Percentiles rank a stretch among this genome's conserved stretches.
Conservation (phyloP, 768 basidiomycete species). For the Kwoniella dejecticola region DNA sequence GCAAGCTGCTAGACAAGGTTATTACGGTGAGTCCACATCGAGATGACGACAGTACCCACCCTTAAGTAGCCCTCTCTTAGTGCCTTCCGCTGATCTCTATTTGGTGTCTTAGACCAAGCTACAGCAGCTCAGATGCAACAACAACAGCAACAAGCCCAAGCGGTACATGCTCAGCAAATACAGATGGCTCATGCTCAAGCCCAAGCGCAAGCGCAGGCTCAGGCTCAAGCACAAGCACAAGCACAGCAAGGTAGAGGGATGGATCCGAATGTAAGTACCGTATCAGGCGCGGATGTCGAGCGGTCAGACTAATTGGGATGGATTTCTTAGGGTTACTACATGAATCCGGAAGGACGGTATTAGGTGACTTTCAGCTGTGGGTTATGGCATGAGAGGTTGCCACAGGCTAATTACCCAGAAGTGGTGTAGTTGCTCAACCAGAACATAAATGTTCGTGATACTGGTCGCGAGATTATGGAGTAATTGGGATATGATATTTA, state of each 20-base stretch:
- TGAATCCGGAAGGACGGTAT: constrained; percentile 40
- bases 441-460: no score
- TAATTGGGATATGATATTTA: no score
- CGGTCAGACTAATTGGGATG: background rate
- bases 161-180: constrained; percentile 44
- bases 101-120: constrained; percentile 27
- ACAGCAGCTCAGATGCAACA: constrained; percentile 38
- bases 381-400: no score
- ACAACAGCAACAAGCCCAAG: constrained; percentile 33
- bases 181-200: constrained; percentile 48
- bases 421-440: no score
- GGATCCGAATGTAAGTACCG: constrained; percentile 32
- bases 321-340: constrained; percentile 42
- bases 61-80: no score
- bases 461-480: no score
- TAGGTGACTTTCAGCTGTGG: background rate
- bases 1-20: constrained; percentile 39
- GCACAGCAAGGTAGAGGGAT: constrained; percentile 29
- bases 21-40: constrained; percentile 38
- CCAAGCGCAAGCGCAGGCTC: constrained; percentile 39
- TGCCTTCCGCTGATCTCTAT: background rate
- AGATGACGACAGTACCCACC: no score
- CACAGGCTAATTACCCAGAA: no score
- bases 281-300: background rate
- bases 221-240: constrained; percentile 40